Evolutionary conservation across 345 rosid genomes (phyloP).

Genomic region (Geranium rotundifolium): DNA sequence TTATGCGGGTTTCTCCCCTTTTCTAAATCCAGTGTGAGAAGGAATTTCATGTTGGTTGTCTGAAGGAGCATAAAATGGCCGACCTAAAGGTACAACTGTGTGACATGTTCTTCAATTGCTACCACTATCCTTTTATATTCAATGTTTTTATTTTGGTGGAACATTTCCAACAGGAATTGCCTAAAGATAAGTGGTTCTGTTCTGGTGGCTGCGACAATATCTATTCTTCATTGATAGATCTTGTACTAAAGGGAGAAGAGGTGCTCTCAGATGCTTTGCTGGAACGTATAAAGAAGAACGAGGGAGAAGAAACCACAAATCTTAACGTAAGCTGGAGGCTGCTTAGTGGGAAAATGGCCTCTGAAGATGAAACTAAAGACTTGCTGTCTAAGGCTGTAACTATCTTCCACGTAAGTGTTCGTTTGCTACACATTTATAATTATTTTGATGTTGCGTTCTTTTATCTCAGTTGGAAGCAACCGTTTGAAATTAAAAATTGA

Average conservation of each 20-base stretch:
- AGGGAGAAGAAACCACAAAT: slow-evolving; percentile 20
- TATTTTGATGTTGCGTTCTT: neutral
- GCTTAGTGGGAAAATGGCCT: slow-evolving; percentile 42
- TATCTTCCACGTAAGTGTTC: slow-evolving; percentile 60
- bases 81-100: slow-evolving; percentile 54
- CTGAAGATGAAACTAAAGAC: slow-evolving; percentile 37
- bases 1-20: slow-evolving; percentile 7
- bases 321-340: slow-evolving; percentile 82
- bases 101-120: slow-evolving; percentile 2
- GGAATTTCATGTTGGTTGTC: slow-evolving; percentile 91
- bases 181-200: slow-evolving; percentile 86
- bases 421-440: neutral
- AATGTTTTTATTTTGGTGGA: slow-evolving; percentile 8
- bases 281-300: slow-evolving; percentile 35
- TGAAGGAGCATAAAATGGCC: slow-evolving; percentile 63
- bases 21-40: slow-evolving; percentile 62
- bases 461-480: neutral
- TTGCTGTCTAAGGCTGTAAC: slow-evolving; percentile 57
- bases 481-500: neutral
- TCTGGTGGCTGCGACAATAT: slow-evolving; percentile 42
- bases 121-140: neutral
- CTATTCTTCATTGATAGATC: slow-evolving; percentile 40
- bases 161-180: slow-evolving; percentile 55
- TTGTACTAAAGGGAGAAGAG: slow-evolving; percentile 58
- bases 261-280: slow-evolving; percentile 48